These are phyloP conservation scores for Metarhizium robertsii DNA, from an alignment of 2,329 filamentous ascomycete genomes.

Conservation along the genomic window DNA sequence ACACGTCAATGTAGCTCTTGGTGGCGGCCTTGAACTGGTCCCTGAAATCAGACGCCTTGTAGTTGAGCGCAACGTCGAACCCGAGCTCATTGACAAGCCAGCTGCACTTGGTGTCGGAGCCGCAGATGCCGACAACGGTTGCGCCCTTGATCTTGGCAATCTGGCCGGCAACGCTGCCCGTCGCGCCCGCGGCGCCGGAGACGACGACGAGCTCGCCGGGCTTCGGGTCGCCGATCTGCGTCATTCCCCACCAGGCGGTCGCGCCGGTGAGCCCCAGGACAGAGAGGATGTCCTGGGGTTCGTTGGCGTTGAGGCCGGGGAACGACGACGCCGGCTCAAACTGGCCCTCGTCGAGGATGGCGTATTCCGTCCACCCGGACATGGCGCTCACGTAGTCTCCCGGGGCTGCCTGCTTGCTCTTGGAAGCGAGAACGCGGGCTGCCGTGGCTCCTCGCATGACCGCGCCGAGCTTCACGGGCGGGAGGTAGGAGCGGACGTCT, in stretches of 20 bases:
- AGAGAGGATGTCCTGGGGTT: slow-evolving; percentile 51
- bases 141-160: slow-evolving; percentile 65
- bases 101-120: slow-evolving; percentile 55
- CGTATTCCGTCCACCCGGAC: slow-evolving; percentile 59
- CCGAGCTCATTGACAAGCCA: slow-evolving; percentile 57
- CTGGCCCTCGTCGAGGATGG: slow-evolving; percentile 44
- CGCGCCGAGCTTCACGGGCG: slow-evolving; percentile 58
- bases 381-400: slow-evolving; percentile 48
- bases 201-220: slow-evolving; percentile 68
- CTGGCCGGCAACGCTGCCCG: slow-evolving; percentile 67
- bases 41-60: slow-evolving; percentile 55
- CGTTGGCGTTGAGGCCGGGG: slow-evolving; percentile 24
- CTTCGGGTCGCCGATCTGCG: slow-evolving; percentile 58
- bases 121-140: slow-evolving; percentile 55
- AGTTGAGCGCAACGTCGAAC: slow-evolving; percentile 60
- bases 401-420: slow-evolving; percentile 40
- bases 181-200: slow-evolving; percentile 68
- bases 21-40: slow-evolving; percentile 52
- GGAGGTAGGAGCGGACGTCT: slow-evolving; percentile 51
- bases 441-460: slow-evolving; percentile 58
- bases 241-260: slow-evolving; percentile 69
- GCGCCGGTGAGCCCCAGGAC: slow-evolving; percentile 58
- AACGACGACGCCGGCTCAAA: slow-evolving; percentile 31
- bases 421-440: slow-evolving; percentile 52
- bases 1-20: slow-evolving; percentile 53